Evolutionary conservation across 805 yeast species (phyloP).

Genomic region (Saturnispora ahearnii): DNA sequence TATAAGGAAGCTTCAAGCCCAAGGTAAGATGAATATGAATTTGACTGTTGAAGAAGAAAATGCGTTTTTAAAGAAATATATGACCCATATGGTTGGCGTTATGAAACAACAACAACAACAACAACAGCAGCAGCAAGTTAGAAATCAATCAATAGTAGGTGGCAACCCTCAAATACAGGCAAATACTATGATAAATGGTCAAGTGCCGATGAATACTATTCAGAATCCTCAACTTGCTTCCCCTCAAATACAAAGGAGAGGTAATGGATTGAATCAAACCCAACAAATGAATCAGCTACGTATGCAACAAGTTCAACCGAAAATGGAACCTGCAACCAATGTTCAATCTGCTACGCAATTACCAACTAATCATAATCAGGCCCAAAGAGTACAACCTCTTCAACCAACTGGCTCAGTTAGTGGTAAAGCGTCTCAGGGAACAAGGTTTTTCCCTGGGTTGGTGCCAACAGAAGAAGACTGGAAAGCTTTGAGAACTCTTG

Average conservation of each 20-base stretch:
- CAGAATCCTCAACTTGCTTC: slow-evolving; percentile 10
- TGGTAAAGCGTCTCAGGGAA: slow-evolving; percentile 14
- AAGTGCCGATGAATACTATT: not conserved
- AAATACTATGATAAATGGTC: not conserved
- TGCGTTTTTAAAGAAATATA: slow-evolving; percentile 27
- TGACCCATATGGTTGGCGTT: slow-evolving; percentile 23
- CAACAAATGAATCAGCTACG: slow-evolving; percentile 7
- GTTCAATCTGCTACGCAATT: slow-evolving; percentile 16
- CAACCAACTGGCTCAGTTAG: slow-evolving; percentile 4
- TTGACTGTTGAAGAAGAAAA: slow-evolving; percentile 29
- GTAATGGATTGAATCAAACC: slow-evolving; percentile 4
- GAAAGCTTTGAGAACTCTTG: slow-evolving; percentile 49
- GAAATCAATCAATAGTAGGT: not conserved
- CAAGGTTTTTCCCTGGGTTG: slow-evolving; percentile 27
- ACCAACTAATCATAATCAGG: slow-evolving; percentile 28
- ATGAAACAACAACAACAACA: slow-evolving; percentile 17
- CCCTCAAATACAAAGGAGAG: slow-evolving; percentile 10
- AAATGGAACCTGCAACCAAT: not conserved
- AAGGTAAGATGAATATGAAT: slow-evolving; percentile 26
- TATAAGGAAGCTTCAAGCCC: slow-evolving; percentile 27
- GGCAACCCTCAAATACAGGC: not conserved
- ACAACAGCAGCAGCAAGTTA: slow-evolving; percentile 10
- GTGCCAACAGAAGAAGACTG: slow-evolving; percentile 52
- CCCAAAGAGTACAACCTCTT: slow-evolving; percentile 13
- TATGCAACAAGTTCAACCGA: slow-evolving; percentile 1